phyloP scores from a whole-genome alignment of 768 basidiomycete genomes.

The Terana coerulea region DNA sequence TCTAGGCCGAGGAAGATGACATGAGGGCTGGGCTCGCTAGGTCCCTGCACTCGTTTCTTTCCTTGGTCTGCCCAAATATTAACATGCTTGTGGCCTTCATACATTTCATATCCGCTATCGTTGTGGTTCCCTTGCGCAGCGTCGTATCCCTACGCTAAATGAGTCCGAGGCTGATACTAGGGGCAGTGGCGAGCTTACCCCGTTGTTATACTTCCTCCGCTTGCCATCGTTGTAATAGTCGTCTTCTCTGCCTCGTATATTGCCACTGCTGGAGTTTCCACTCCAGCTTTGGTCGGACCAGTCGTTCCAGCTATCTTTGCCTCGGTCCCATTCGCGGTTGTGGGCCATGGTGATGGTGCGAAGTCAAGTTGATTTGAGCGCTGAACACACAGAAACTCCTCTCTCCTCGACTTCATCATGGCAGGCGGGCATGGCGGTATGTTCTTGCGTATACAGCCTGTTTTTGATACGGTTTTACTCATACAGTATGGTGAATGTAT shows the following conservation, averaged over 20 bases:
- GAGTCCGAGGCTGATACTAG: not conserved
- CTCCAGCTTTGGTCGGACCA: slow-evolving; percentile 15
- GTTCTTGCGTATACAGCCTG: not conserved
- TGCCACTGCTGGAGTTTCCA: slow-evolving; percentile 22
- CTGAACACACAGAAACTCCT: slow-evolving; percentile 16
- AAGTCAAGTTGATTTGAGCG: slow-evolving; percentile 17
- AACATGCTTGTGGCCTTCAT: slow-evolving; percentile 22
- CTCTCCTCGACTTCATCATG: slow-evolving; percentile 38
- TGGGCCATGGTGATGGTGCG: slow-evolving; percentile 46
- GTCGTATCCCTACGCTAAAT: slow-evolving; percentile 46
- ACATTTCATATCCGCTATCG: slow-evolving; percentile 35
- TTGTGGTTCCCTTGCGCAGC: slow-evolving; percentile 41
- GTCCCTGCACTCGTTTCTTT: slow-evolving; percentile 78
- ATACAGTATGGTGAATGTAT: slow-evolving; percentile 14
- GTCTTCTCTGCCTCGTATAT: slow-evolving; percentile 59
- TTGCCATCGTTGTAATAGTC: slow-evolving; percentile 69
- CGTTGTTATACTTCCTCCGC: slow-evolving; percentile 75
- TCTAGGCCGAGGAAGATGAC: slow-evolving; percentile 95
- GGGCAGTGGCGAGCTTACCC: slow-evolving; percentile 40
- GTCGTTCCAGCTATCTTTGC: slow-evolving; percentile 60
- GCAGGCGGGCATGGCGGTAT: slow-evolving; percentile 36
- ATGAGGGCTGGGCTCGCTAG: slow-evolving; percentile 86
- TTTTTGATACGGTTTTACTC: slow-evolving; percentile 4
- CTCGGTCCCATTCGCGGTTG: slow-evolving; percentile 85
- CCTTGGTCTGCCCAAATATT: slow-evolving; percentile 26